Evolutionary conservation across 2,329 filamentous ascomycete genomes (phyloP), one percentile per base, ranked within the genome.

Genomic region (Capronia americana): DNA sequence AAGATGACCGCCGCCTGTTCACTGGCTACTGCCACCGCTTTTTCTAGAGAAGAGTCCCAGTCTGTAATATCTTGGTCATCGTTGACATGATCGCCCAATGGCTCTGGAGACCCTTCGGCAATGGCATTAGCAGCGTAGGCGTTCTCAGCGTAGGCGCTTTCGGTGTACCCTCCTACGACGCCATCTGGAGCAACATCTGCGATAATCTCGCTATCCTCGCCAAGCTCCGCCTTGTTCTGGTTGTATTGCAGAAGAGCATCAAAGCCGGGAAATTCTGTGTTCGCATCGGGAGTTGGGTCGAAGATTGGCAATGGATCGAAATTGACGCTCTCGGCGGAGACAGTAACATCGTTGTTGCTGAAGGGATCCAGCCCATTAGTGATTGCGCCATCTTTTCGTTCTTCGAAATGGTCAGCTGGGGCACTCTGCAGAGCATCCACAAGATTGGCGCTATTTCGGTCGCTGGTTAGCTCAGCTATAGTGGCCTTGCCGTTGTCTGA

Each of bases 241-340:
- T 62, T 67, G 58, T 68, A 66, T 11, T 61, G 55, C 30, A 10
- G 10, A 17, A 70, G 38, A 50, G 56, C 63, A 3, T 61, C 61
- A 20, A 68, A 17, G 20, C 50, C 51, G n/a, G 28, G 41, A 8
- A 61, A 26, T 11, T 51, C 63, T 24, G 63, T 54, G 30, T 54
- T 30, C 28, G 24, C 20, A 10, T 61, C 46, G 8, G 24, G 51
- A 12, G 20, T 26, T 10, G n/a, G 24, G 34, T 46, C 30, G 53
- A 48, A 23, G 2, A 26, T 32, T 12, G 53, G 44, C 7, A 51
- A 30, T 48, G 38, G 38, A 4, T 12, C 44, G 10, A 60, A 51
- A 14, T 38, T 8, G 2, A 53, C 14, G 3, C 23, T 34, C 17
- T 48, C 50, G 14, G 11, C 34, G 6, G n/a, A 24, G 20, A n/a